Base-by-base conservation (phyloP, 805 yeast genomes). In the Hanseniaspora jakobsenii region DNA sequence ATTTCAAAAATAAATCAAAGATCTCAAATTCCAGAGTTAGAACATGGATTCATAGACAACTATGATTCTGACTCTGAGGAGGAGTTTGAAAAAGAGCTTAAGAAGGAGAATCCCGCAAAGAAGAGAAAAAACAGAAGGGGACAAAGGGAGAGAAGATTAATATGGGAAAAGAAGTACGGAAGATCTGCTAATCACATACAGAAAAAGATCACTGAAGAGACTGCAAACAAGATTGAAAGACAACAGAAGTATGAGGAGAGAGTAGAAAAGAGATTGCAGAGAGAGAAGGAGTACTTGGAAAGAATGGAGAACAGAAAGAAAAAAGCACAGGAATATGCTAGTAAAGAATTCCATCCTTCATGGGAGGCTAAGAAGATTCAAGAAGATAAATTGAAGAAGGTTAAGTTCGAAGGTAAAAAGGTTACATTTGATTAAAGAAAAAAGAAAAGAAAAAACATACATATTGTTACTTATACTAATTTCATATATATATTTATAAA, bases 91-190 rank as follows among this genome's bases (percentile, higher is more conserved):
- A 60, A 52, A 34, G 52, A 57, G 56, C 58, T 56, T 41, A 51
- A 53, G n/a, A 49, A 57, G 17, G 53, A 51, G 4, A 48, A 72
- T 23, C 70, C 68, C n/a, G n/a, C n/a, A n/a, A n/a, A n/a, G 16
- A 64, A 61, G 49, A 72, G 89, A 50, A 85, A 86, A 54, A 91
- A 91, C 61, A 72, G 98, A 64, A 76, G 96, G 61, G 98, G 98
- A 21, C 98, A 91, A 66, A 71, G 97, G 49, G 98, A 96, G 1
- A 77, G 98, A 65, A 91, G 89, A 60, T 81, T 82, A 67, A 85
- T 91, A 42, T 91, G 97, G 97, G 98, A 86, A 58, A 66, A 73
- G 63, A 89, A 91, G 60, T 91, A 69, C 58, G 97, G 97, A 22
- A 60, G 61, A 16, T 65, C 68, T 21, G 98, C 98, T n/a, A 78